Evolutionary conservation across 2,329 filamentous ascomycete species (phyloP).

Genomic region (Emmonsia crescens): DNA sequence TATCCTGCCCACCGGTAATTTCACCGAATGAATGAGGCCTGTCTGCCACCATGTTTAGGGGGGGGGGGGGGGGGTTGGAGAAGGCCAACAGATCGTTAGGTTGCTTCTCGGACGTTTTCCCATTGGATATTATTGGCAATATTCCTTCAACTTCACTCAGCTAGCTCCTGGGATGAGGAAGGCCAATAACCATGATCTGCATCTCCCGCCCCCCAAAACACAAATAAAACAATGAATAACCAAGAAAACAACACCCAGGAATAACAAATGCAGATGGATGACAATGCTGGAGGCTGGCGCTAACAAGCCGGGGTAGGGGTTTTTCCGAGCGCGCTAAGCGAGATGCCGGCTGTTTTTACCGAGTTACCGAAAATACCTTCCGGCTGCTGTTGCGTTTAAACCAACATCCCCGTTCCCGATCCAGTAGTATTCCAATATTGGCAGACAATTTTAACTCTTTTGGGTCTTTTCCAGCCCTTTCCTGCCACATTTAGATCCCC

Average conservation of each 20-base stretch:
- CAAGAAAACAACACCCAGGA: not conserved
- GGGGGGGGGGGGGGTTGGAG: not conserved
- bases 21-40: not conserved
- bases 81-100: not conserved
- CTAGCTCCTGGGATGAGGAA: not conserved
- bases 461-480: too few relatives aligned
- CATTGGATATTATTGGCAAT: not conserved
- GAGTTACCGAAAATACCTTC: not conserved
- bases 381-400: not conserved
- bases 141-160: not conserved
- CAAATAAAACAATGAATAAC: not conserved
- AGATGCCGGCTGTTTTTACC: not conserved
- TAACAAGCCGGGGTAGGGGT: too few relatives aligned
- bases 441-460: too few relatives aligned
- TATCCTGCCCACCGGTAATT: not conserved
- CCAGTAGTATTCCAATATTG: not conserved
- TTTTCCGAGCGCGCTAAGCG: not conserved
- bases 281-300: too few relatives aligned
- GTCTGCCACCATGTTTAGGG: not conserved
- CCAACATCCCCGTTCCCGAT: not conserved
- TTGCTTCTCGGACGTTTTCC: not conserved
- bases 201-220: not conserved
- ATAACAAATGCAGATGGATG: not conserved
- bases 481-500: not conserved
- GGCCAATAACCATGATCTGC: not conserved